Conservation (phyloP, 768 basidiomycete genomes). For the Lyophyllum decastes region DNA sequence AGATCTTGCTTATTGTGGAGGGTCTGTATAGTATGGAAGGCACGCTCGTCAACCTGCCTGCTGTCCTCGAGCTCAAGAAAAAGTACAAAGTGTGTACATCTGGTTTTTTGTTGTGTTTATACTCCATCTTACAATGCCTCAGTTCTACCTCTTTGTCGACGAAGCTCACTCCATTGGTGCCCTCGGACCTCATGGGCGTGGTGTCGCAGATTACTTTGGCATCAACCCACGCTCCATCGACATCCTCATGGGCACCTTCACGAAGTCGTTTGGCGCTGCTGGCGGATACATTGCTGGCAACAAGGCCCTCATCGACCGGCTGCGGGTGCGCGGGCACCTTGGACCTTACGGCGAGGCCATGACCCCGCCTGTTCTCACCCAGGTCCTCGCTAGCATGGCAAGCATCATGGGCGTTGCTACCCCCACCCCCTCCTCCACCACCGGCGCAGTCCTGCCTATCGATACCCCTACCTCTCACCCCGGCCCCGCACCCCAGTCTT, state of each 20-base stretch:
- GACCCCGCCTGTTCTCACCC: slow-evolving; percentile 87
- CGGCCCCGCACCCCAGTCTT: slow-evolving; percentile 65
- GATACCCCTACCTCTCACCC: slow-evolving; percentile 52
- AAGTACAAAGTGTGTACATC: slow-evolving; percentile 88
- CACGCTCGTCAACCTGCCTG: slow-evolving; percentile 85
- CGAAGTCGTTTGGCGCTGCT: slow-evolving; percentile 90
- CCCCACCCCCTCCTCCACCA: slow-evolving; percentile 26
- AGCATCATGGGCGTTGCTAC: slow-evolving; percentile 89
- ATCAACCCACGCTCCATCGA: slow-evolving; percentile 82
- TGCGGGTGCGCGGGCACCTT: slow-evolving; percentile 81
- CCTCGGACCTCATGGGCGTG: slow-evolving; percentile 91
- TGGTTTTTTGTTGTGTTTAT: not conserved
- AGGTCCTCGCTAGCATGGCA: slow-evolving; percentile 90
- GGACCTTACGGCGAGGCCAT: slow-evolving; percentile 89
- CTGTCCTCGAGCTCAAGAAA: slow-evolving; percentile 82
- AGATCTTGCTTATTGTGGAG: slow-evolving; percentile 93
- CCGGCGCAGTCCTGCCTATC: slow-evolving; percentile 23
- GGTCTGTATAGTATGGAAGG: slow-evolving; percentile 99
- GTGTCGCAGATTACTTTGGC: slow-evolving; percentile 92
- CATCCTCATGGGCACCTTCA: slow-evolving; percentile 98
- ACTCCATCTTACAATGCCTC: not conserved
- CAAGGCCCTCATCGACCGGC: slow-evolving; percentile 76
- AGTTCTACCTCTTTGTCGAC: slow-evolving; percentile 97
- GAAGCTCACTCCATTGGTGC: slow-evolving; percentile 99
- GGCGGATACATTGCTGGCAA: slow-evolving; percentile 93